Base-by-base conservation (phyloP, 1,284 basidiomycete genomes). In the Leccinum variabile region DNA sequence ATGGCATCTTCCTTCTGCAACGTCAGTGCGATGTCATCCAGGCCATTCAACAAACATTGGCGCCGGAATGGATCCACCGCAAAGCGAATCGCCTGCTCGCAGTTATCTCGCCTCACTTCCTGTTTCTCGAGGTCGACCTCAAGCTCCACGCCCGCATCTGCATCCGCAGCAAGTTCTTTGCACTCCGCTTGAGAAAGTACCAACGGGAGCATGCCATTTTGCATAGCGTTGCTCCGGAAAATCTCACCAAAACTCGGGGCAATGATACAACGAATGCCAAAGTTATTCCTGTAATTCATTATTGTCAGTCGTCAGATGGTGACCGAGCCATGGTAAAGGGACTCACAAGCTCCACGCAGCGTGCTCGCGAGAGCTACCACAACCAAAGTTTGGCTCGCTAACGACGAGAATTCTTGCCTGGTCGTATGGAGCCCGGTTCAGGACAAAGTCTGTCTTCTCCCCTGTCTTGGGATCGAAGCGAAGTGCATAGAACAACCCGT, bases 181-280 rank as follows among this genome's bases (percentile, higher is more conserved):
- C 95, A 94, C 65, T 94, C 85, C 50, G 84, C 88, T 68, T 88
- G 83, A n/a, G 94, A 81, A 16, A 98, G 81, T 8, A 82, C 77
- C 59, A 98, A 82, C 16, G 95, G 94, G 53, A 98, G 83, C 92
- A 97, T 96, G 62, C 96, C 95, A 76, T 98, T 97, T 78, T 97
- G 96, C 90, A 96, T 94, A 66, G 91, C 87, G 77, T 96, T 95
- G 76, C 86, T 95, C 67, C 84, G 84, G 87, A 97, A 97, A 72
- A 98, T 98, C 69, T 98, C 96, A 44, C 93, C 95, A 72, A 97
- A 97, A 71, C 91, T 95, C 3, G 94, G 94, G 1, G 95, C 94
- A 73, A 98, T 95, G 69, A 98, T 81, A 75, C 91, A 93, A 62
- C 91, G 86, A 72, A 98, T 97, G 33, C 95, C 95, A 74, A 97